phyloP scores from a whole-genome alignment of 2,329 filamentous ascomycete species.

The Rutstroemia sydowiana region DNA sequence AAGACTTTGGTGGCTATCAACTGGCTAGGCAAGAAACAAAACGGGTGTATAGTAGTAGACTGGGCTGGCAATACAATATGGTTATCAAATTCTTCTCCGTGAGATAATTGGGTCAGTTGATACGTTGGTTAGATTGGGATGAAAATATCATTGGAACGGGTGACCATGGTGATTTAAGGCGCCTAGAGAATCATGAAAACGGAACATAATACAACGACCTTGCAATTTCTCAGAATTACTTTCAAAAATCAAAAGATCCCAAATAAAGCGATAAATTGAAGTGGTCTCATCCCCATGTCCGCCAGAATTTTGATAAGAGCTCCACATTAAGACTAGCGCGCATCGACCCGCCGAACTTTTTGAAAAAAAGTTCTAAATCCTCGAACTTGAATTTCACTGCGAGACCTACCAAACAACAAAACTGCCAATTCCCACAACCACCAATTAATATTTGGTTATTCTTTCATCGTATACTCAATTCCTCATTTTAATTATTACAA shows the following conservation, averaged over 20 bases:
- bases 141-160: background rate
- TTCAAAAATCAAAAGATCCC: background rate
- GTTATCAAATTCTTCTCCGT: slow-evolving; percentile 4
- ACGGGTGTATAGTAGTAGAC: slow-evolving; percentile 27
- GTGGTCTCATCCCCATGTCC: background rate
- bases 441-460: background rate
- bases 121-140: background rate
- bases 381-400: slow-evolving; percentile 6
- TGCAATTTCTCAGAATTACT: background rate
- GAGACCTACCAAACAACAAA: slow-evolving; percentile 2
- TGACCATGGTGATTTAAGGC: no score
- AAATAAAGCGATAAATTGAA: background rate
- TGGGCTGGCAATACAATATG: slow-evolving; percentile 19
- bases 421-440: slow-evolving; percentile 5
- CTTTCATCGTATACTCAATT: background rate
- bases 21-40: slow-evolving; percentile 9
- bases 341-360: slow-evolving; percentile 10
- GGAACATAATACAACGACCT: no score
- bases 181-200: no score
- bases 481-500: slow-evolving; percentile 15
- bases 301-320: slow-evolving; percentile 1
- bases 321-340: slow-evolving; percentile 14
- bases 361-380: slow-evolving; percentile 12
- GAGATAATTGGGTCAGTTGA: background rate
- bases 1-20: slow-evolving; percentile 9